A percentile compares a stretch with the other conserved stretches of the same genome.
Conservation (phyloP, 1,284 basidiomycete genomes). For the Vanrija humicola region DNA sequence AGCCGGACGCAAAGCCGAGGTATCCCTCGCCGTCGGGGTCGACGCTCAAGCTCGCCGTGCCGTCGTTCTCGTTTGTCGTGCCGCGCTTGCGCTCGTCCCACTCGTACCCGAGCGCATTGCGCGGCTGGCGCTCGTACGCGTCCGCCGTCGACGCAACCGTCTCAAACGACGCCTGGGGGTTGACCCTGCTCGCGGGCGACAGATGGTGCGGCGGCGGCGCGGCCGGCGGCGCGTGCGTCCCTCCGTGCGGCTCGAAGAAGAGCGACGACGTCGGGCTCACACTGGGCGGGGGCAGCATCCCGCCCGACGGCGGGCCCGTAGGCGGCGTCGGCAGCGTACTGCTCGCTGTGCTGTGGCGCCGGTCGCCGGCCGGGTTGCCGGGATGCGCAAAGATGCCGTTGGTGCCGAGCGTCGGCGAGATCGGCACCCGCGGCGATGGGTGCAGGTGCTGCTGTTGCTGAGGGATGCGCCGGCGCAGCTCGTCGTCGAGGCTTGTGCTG, state of each 20-base stretch:
- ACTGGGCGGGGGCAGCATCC: neutral
- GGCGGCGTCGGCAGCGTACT: neutral
- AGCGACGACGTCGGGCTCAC: neutral
- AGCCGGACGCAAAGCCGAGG: conserved; percentile 12
- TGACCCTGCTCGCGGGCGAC: neutral
- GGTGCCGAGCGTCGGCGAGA: no score
- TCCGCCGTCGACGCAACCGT: conserved; percentile 5
- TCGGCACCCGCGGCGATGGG: no score
- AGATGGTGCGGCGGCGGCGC: neutral
- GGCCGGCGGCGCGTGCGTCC: neutral
- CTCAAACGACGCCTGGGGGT: neutral
- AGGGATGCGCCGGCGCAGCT: no score
- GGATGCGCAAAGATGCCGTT: no score
- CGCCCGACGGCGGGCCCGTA: neutral
- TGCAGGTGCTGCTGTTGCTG: no score
- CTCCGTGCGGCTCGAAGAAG: neutral
- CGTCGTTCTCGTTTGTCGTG: conserved; percentile 13
- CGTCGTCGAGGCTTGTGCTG: no score
- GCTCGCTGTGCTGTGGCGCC: no score
- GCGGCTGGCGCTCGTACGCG: conserved; percentile 12
- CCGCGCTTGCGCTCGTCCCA: conserved; percentile 18
- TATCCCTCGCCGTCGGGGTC: conserved; percentile 24
- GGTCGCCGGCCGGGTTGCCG: no score
- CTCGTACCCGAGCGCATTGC: conserved; percentile 18
- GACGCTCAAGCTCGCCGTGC: conserved; percentile 22